phyloP scores from a whole-genome alignment of 345 rosid genomes.

The Salix viminalis region DNA sequence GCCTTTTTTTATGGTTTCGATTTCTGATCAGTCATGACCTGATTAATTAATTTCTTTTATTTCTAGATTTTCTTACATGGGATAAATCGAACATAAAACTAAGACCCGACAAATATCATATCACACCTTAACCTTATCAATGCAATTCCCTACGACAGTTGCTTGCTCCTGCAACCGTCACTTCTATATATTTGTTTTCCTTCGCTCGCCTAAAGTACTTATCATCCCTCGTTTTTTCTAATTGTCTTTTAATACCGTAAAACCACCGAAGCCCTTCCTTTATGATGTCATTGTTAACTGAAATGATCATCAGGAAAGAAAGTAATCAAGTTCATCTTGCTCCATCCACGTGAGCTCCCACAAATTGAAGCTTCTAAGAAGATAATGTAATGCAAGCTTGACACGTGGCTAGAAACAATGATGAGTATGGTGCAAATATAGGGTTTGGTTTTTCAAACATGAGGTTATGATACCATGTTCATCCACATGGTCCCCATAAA shows the following conservation, averaged over 20 bases:
- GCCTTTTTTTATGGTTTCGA: background rate
- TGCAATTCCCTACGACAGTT: background rate
- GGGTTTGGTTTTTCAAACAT: slow-evolving; percentile 6
- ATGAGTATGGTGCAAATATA: slow-evolving; percentile 20
- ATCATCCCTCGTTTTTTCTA: background rate
- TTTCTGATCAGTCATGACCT: background rate
- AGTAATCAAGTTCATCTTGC: background rate
- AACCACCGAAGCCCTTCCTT: slow-evolving; percentile 8
- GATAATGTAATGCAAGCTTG: slow-evolving; percentile 8
- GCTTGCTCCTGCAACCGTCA: background rate
- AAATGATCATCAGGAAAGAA: slow-evolving; percentile 6
- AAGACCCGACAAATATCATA: background rate
- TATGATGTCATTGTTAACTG: slow-evolving; percentile 8
- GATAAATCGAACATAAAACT: background rate
- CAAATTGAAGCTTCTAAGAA: slow-evolving; percentile 11
- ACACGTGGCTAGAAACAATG: slow-evolving; percentile 20
- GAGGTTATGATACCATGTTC: slow-evolving; percentile 32
- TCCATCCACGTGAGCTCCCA: slow-evolving; percentile 11
- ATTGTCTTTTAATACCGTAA: slow-evolving; percentile 1
- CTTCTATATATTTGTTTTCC: background rate
- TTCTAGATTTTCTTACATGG: background rate
- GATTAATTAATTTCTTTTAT: background rate
- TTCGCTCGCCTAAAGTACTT: too few species aligned
- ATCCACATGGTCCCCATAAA: slow-evolving; percentile 48
- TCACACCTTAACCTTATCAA: background rate